Percentiles rank a stretch among this genome's conserved stretches.
phyloP scores from a whole-genome alignment of 768 basidiomycete genomes.

The Pleurotus cornucopiae region DNA sequence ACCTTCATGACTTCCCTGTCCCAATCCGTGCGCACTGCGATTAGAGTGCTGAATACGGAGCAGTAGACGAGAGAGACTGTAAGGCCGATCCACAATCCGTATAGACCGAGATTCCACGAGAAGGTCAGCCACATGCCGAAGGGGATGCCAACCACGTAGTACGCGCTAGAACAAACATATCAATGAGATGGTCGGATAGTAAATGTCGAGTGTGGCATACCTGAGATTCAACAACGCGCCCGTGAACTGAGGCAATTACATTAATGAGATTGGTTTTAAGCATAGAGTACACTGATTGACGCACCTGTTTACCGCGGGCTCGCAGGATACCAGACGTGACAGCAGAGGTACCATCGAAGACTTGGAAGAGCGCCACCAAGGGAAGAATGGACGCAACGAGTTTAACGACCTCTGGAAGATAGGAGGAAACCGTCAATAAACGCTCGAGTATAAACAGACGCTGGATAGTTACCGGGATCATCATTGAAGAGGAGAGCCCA shows the following conservation, averaged over 20 bases:
- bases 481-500: slow-evolving; percentile 78
- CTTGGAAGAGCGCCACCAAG: slow-evolving; percentile 74
- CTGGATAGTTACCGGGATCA: slow-evolving; percentile 29
- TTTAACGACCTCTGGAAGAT: slow-evolving; percentile 30
- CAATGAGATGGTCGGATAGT: not conserved
- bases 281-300: no score
- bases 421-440: no score
- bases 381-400: slow-evolving; percentile 71
- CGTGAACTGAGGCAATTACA: slow-evolving; percentile 36
- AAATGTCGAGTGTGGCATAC: slow-evolving; percentile 24
- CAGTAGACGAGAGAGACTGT: slow-evolving; percentile 62
- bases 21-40: slow-evolving; percentile 66
- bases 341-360: slow-evolving; percentile 74
- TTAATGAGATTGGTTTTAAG: no score
- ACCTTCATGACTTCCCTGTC: slow-evolving; percentile 63
- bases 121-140: slow-evolving; percentile 79
- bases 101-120: slow-evolving; percentile 46
- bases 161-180: slow-evolving; percentile 39
- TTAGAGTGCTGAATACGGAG: slow-evolving; percentile 46
- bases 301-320: slow-evolving; percentile 73
- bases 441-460: no score
- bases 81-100: slow-evolving; percentile 84
- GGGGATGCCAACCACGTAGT: slow-evolving; percentile 82
- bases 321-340: slow-evolving; percentile 78
- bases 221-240: slow-evolving; percentile 80